These are phyloP conservation scores for Camillea tinctor DNA, from an alignment of 2,329 filamentous ascomycete species.

Conservation along the genomic window DNA sequence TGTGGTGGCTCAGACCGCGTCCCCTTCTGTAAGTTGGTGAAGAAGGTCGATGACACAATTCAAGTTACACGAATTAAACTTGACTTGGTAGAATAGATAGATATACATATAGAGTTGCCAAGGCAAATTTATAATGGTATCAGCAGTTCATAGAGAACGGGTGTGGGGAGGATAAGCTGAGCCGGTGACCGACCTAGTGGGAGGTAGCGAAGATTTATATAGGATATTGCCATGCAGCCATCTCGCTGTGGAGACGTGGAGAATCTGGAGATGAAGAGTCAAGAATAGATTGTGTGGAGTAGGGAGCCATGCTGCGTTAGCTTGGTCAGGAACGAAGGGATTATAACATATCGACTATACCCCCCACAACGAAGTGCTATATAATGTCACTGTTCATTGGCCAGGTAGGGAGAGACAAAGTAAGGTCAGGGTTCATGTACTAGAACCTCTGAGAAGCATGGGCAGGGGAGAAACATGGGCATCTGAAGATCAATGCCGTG, in stretches of 20 bases:
- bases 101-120: conserved; percentile 15
- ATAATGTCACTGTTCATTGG: conserved; percentile 21
- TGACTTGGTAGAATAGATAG: conserved; percentile 4
- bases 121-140: conserved; percentile 11
- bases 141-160: conserved; percentile 16
- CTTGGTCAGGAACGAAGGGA: conserved; percentile 28
- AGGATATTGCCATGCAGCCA: conserved; percentile 35
- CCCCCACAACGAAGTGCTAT: conserved; percentile 23
- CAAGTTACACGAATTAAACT: conserved; percentile 23
- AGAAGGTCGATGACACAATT: conserved; percentile 8
- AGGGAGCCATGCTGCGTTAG: conserved; percentile 20
- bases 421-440: conserved; percentile 22
- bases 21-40: conserved; percentile 12
- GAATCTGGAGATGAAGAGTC: conserved; percentile 35
- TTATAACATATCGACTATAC: conserved; percentile 27
- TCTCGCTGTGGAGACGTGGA: conserved; percentile 34
- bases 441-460: conserved; percentile 21
- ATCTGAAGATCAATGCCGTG: conserved; percentile 31
- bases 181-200: conserved; percentile 32
- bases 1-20: conserved; percentile 17
- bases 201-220: conserved; percentile 41
- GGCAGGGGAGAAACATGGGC: conserved; percentile 25
- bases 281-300: conserved; percentile 29
- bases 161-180: conserved; percentile 26
- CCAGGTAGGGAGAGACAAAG: conserved; percentile 20